Percentiles rank a stretch among this genome's conserved stretches.
Evolutionary conservation across 2,329 filamentous ascomycete genomes (phyloP).

Genomic region (Penicillium psychrosexuale): DNA sequence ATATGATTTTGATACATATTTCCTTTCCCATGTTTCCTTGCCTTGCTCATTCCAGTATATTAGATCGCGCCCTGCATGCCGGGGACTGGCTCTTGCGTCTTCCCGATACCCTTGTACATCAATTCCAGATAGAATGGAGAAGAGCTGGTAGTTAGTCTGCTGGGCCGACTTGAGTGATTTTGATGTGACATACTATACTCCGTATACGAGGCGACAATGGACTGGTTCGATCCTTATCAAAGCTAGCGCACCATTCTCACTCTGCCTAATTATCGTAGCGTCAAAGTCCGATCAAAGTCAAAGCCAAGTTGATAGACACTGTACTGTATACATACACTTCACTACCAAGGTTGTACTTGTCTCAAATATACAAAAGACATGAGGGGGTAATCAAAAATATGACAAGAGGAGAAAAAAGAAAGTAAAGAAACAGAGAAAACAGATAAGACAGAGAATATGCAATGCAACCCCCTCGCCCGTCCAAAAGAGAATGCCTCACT

Average conservation of each 20-base stretch:
- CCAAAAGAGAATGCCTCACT: constrained; percentile 9
- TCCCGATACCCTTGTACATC: constrained; percentile 29
- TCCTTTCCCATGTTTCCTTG: neutral
- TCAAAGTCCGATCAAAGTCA: neutral
- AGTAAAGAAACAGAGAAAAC: neutral
- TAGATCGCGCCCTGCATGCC: constrained; percentile 20
- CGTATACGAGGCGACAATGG: constrained; percentile 4
- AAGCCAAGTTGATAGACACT: neutral
- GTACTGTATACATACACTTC: neutral
- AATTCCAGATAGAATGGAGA: constrained; percentile 26
- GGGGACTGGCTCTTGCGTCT: constrained; percentile 19
- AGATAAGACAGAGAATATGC: neutral
- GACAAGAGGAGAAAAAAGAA: neutral
- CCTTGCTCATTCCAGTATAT: constrained; percentile 20
- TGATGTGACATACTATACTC: constrained; percentile 6
- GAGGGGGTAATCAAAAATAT: neutral
- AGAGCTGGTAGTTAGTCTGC: constrained; percentile 16
- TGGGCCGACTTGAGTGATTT: constrained; percentile 1
- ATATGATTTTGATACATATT: constrained; percentile 8
- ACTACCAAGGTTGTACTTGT: constrained; percentile 3
- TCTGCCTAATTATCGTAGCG: neutral
- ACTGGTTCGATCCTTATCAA: neutral
- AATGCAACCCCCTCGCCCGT: constrained; percentile 5
- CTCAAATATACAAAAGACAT: constrained; percentile 10
- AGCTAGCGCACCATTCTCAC: neutral